Percentiles rank a stretch among this genome's conserved stretches.
These are phyloP conservation scores for Guyanaporus albipodus DNA, from an alignment of 768 basidiomycete species.

Conservation along the genomic window DNA sequence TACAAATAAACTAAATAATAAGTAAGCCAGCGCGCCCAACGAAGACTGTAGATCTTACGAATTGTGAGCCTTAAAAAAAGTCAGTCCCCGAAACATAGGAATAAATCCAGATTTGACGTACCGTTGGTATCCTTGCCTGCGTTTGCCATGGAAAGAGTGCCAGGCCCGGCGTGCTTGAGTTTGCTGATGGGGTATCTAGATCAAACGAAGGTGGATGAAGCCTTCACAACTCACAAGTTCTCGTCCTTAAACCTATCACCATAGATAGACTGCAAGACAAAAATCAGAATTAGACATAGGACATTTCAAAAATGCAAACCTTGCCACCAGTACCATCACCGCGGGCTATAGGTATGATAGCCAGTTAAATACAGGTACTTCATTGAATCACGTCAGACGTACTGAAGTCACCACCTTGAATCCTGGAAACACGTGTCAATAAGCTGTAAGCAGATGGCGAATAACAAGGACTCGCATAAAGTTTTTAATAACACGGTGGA, in stretches of 20 bases:
- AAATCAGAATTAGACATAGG: constrained; percentile 1
- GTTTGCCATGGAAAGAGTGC: constrained; percentile 93
- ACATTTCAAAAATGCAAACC: constrained; percentile 36
- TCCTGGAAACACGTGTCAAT: constrained; percentile 44
- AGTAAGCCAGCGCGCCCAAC: background rate
- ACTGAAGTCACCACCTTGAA: constrained; percentile 99
- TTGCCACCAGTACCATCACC: constrained; percentile 92
- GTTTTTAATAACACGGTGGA: constrained; percentile 94
- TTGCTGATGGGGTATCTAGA: constrained; percentile 53
- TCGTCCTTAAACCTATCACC: constrained; percentile 90
- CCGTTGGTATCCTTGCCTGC: constrained; percentile 92
- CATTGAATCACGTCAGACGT: constrained; percentile 39
- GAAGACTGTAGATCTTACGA: constrained; percentile 46
- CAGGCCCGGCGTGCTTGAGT: constrained; percentile 88
- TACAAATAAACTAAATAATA: constrained; percentile 79
- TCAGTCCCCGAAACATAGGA: background rate
- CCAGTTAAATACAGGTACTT: constrained; percentile 14
- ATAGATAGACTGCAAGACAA: constrained; percentile 68
- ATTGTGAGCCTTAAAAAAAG: constrained; percentile 67
- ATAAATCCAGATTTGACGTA: constrained; percentile 26
- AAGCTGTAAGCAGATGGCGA: background rate
- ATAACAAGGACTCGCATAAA: constrained; percentile 62
- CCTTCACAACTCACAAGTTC: constrained; percentile 68
- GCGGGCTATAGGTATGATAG: constrained; percentile 45
- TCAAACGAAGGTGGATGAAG: background rate